Evolutionary conservation across 768 basidiomycete species (phyloP).

Genomic region (Kondoa subrosea): DNA sequence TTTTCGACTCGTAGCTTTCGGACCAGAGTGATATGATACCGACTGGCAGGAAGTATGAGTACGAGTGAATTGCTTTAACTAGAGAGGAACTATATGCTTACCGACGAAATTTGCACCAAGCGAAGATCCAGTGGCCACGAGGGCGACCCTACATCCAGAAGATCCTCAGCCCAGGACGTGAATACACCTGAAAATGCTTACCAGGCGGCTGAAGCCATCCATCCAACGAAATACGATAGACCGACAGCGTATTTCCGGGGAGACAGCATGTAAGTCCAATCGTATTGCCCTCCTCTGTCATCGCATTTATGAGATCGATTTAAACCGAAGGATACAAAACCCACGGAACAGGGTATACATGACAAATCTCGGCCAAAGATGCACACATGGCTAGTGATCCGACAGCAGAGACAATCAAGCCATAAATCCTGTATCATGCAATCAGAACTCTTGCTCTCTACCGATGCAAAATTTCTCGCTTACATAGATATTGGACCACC

Average conservation of each 20-base stretch:
- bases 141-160: too few species aligned
- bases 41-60: neutral
- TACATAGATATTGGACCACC: constrained; percentile 17
- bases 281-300: neutral
- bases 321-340: constrained; percentile 6
- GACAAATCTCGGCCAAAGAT: constrained; percentile 13
- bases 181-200: too few species aligned
- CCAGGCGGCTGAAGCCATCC: constrained; percentile 15
- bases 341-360: constrained; percentile 14
- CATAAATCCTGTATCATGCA: neutral
- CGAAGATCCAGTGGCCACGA: constrained; percentile 7
- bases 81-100: neutral
- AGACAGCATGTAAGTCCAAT: constrained; percentile 8
- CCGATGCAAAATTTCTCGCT: constrained; percentile 1
- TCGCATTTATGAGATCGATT: neutral
- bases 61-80: neutral
- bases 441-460: neutral
- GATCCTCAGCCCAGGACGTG: too few species aligned
- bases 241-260: constrained; percentile 3
- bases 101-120: constrained; percentile 9
- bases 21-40: constrained; percentile 17
- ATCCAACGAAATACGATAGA: constrained; percentile 10
- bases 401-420: constrained; percentile 12
- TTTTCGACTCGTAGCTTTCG: constrained; percentile 4
- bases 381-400: constrained; percentile 15